These are phyloP conservation scores for Fusarium floridanum DNA, from an alignment of 2,329 filamentous ascomycete genomes.

Conservation along the genomic window DNA sequence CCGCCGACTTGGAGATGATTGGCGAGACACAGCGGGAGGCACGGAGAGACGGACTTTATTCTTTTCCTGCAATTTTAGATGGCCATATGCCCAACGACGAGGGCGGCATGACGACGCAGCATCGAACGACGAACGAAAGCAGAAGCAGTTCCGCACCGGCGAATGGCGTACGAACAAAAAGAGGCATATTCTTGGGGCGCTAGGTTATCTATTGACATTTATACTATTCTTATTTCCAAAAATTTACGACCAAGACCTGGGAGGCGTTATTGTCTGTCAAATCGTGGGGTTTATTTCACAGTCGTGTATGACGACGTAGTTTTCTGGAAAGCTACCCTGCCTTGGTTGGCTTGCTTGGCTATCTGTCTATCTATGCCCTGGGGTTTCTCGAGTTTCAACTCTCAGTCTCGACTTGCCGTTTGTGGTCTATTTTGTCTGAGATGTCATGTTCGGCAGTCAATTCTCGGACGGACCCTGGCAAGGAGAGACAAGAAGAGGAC, in stretches of 20 bases:
- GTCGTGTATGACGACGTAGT: constrained; percentile 1
- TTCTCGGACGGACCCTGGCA: neutral
- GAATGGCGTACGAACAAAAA: constrained; percentile 57
- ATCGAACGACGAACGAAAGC: constrained; percentile 51
- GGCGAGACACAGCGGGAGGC: constrained; percentile 39
- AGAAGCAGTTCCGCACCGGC: constrained; percentile 53
- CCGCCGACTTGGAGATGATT: constrained; percentile 41
- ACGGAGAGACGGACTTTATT: constrained; percentile 42
- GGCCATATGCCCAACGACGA: constrained; percentile 43
- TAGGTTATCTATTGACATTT: constrained; percentile 53
- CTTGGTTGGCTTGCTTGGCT: neutral
- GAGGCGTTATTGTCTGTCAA: constrained; percentile 21
- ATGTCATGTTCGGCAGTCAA: neutral
- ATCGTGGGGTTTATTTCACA: neutral
- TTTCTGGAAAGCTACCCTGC: neutral
- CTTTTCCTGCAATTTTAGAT: constrained; percentile 46
- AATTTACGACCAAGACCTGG: constrained; percentile 39
- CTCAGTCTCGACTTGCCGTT: neutral
- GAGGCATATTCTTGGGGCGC: constrained; percentile 55
- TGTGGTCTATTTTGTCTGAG: neutral
- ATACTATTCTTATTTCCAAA: constrained; percentile 47
- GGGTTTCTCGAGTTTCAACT: constrained; percentile 1
- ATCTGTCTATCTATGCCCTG: neutral
- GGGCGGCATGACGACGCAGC: constrained; percentile 50
- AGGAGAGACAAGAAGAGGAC: neutral